Evolutionary conservation across 331 rosid species (phyloP).

Genomic region (Erythrophleum ivorense): DNA sequence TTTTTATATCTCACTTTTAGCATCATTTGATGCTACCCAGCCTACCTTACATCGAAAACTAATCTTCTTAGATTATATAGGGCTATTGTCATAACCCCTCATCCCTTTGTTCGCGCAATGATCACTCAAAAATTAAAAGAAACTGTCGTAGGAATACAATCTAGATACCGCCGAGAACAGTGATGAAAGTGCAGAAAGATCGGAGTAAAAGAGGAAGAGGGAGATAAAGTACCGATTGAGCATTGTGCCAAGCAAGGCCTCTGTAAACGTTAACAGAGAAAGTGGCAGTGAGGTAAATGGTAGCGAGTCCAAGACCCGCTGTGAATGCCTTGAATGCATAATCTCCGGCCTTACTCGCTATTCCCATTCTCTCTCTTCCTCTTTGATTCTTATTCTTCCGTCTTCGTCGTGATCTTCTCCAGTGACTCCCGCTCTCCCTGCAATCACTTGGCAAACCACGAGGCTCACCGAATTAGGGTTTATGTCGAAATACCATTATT

Average conservation of each 20-base stretch:
- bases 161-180: background rate
- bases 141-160: background rate
- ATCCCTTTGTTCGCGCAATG: background rate
- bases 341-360: slow-evolving; percentile 71
- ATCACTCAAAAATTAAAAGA: background rate
- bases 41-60: background rate
- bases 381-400: background rate
- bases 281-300: slow-evolving; percentile 77
- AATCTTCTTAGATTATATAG: background rate
- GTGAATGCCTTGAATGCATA: slow-evolving; percentile 86
- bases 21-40: background rate
- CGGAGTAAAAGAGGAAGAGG: background rate
- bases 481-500: background rate
- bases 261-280: slow-evolving; percentile 82
- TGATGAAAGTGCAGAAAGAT: background rate
- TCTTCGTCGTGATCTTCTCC: background rate
- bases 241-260: slow-evolving; percentile 90
- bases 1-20: too few relatives aligned
- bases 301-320: slow-evolving; percentile 79
- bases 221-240: slow-evolving; percentile 66
- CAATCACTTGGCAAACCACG: background rate
- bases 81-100: background rate
- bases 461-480: slow-evolving; percentile 28
- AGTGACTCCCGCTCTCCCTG: background rate
- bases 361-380: slow-evolving; percentile 59